A percentile compares a stretch with the other conserved stretches of the same genome.
phyloP scores from a whole-genome alignment of 2,329 filamentous ascomycete genomes.

The Phyllachora maydis region DNA sequence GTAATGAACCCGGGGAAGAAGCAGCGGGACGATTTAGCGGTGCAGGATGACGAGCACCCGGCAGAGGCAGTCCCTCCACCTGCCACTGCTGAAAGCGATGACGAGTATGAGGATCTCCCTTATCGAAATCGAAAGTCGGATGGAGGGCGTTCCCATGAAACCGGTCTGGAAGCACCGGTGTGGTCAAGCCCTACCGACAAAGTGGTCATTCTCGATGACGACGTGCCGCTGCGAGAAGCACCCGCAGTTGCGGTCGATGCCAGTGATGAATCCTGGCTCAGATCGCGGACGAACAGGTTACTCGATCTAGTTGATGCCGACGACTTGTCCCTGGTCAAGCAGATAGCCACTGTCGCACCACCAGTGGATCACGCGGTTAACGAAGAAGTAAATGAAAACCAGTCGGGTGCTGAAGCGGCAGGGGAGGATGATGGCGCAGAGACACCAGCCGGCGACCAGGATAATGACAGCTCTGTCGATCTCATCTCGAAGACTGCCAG shows the following conservation, averaged over 20 bases:
- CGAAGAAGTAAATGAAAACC: too few species aligned
- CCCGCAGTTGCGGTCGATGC: slow-evolving; percentile 14
- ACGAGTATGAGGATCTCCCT: slow-evolving; percentile 52
- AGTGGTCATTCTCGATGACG: too few species aligned
- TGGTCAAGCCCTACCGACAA: too few species aligned
- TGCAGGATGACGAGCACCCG: slow-evolving; percentile 9
- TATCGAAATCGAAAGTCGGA: too few species aligned
- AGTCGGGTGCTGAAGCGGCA: too few species aligned
- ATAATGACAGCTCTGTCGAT: slow-evolving; percentile 24
- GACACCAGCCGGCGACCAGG: slow-evolving; percentile 10
- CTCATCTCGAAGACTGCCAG: slow-evolving; percentile 53
- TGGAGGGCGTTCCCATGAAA: too few species aligned
- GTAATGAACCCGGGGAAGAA: slow-evolving; percentile 56
- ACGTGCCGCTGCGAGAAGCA: slow-evolving; percentile 3
- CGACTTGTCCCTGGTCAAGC: too few species aligned
- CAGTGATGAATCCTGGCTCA: slow-evolving; percentile 78
- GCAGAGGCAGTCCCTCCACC: slow-evolving; percentile 4
- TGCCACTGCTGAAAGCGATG: slow-evolving; percentile 41
- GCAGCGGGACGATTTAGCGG: too few species aligned
- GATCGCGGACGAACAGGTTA: slow-evolving; percentile 69
- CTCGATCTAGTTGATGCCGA: slow-evolving; percentile 69
- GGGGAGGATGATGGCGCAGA: slow-evolving; percentile 8
- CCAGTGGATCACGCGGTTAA: too few species aligned
- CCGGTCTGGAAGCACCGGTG: too few species aligned
- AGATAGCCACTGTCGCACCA: too few species aligned